phyloP scores from a whole-genome alignment of 1,139 yeast species.

The Debaryomycetaceae sp. region DNA sequence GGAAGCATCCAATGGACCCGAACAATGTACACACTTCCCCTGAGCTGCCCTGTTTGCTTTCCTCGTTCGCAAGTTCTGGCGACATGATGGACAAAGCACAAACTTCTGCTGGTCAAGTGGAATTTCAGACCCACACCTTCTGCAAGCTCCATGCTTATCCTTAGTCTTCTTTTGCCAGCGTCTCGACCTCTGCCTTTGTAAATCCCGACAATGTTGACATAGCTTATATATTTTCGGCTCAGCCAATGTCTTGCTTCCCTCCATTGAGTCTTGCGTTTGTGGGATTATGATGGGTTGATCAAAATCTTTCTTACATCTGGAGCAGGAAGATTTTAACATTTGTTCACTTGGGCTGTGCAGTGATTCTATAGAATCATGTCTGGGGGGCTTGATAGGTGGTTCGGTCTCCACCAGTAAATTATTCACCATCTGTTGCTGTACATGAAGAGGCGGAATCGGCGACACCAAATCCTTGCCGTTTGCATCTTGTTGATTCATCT shows the following conservation, averaged over 20 bases:
- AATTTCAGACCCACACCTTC: constrained; percentile 57
- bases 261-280: constrained; percentile 19
- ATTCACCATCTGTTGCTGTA: constrained; percentile 40
- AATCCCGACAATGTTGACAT: constrained; percentile 61
- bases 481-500: constrained; percentile 2
- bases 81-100: constrained; percentile 59
- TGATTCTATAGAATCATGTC: not conserved
- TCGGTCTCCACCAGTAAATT: constrained; percentile 5
- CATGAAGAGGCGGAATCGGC: constrained; percentile 46
- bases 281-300: constrained; percentile 43
- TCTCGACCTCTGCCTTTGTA: constrained; percentile 59
- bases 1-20: constrained; percentile 53
- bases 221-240: constrained; percentile 52
- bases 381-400: constrained; percentile 1
- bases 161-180: constrained; percentile 64
- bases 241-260: constrained; percentile 24
- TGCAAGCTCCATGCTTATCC: constrained; percentile 58
- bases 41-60: constrained; percentile 58
- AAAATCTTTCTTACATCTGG: constrained; percentile 60
- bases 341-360: constrained; percentile 8
- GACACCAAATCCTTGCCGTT: constrained; percentile 28
- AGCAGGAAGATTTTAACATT: constrained; percentile 31
- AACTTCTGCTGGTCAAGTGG: constrained; percentile 48
- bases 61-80: constrained; percentile 50
- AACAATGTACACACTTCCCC: constrained; percentile 67